Conservation (phyloP, 2,329 filamentous ascomycete species). For the Fusarium equiseti region DNA sequence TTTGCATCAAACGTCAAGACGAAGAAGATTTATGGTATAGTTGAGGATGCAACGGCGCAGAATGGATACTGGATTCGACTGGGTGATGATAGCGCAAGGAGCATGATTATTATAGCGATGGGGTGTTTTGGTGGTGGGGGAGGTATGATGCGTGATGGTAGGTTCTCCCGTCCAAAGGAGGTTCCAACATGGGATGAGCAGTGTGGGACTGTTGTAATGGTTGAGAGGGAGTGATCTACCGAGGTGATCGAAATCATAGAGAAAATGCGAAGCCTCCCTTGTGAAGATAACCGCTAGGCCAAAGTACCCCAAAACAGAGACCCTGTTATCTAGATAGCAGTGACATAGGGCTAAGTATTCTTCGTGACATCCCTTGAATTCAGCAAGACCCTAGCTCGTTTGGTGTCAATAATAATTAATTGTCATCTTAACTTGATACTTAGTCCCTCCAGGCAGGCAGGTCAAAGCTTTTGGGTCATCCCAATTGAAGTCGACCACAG, state of each 20-base stretch:
- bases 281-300: too few species aligned
- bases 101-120: rapidly evolving
- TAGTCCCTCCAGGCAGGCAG: too few species aligned
- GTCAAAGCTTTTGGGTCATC: too few species aligned
- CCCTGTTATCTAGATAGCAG: too few species aligned
- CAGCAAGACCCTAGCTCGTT: rapidly evolving
- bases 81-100: not conserved
- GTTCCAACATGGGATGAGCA: not conserved
- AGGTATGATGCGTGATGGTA: not conserved
- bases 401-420: too few species aligned
- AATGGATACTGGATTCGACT: not conserved
- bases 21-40: not conserved
- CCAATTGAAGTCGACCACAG: too few species aligned
- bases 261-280: too few species aligned
- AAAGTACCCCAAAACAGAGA: too few species aligned
- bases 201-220: not conserved
- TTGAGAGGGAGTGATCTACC: not conserved
- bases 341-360: too few species aligned
- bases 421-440: too few species aligned
- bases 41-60: not conserved
- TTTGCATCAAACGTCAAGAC: not conserved
- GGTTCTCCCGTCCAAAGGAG: rapidly evolving
- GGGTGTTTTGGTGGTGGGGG: not conserved
- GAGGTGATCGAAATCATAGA: rapidly evolving
- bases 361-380: too few species aligned